These are phyloP conservation scores for Boletus tomentosulus DNA, from an alignment of 768 basidiomycete species.

Conservation along the genomic window DNA sequence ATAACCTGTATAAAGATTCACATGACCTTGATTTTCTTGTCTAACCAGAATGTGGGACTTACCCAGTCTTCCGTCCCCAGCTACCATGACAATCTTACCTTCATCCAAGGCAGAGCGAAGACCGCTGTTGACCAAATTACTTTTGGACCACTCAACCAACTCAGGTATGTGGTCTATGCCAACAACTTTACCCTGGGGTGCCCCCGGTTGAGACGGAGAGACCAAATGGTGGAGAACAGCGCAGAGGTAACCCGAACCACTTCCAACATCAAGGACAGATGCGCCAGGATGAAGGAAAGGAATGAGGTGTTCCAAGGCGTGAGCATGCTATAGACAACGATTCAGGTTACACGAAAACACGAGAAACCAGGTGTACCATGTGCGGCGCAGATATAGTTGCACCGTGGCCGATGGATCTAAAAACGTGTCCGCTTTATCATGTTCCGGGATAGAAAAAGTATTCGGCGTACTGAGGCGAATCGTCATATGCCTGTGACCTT, in stretches of 20 bases:
- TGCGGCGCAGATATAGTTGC: slow-evolving; percentile 97
- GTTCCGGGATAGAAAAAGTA: slow-evolving; percentile 17
- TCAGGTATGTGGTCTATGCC: slow-evolving; percentile 90
- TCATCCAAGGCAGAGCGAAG: slow-evolving; percentile 49
- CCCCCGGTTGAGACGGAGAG: slow-evolving; percentile 16
- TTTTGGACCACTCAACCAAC: slow-evolving; percentile 64
- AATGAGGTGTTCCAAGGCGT: slow-evolving; percentile 76
- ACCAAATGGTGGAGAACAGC: slow-evolving; percentile 80
- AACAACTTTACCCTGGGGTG: slow-evolving; percentile 55
- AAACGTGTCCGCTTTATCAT: background rate
- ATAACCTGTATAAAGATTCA: slow-evolving; percentile 30
- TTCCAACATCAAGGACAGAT: slow-evolving; percentile 84
- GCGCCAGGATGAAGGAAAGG: slow-evolving; percentile 66
- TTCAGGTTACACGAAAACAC: background rate
- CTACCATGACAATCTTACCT: slow-evolving; percentile 57
- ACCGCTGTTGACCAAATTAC: slow-evolving; percentile 67
- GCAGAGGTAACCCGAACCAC: slow-evolving; percentile 82
- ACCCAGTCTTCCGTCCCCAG: slow-evolving; percentile 82
- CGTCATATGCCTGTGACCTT: slow-evolving; percentile 59
- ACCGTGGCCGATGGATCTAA: slow-evolving; percentile 69
- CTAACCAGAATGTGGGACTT: slow-evolving; percentile 4
- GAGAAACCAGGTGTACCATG: slow-evolving; percentile 55
- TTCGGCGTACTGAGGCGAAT: slow-evolving; percentile 64
- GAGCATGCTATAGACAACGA: slow-evolving; percentile 62
- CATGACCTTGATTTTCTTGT: background rate